These are phyloP conservation scores for Ilyonectria robusta DNA, from an alignment of 2,329 filamentous ascomycete species.

Conservation along the genomic window DNA sequence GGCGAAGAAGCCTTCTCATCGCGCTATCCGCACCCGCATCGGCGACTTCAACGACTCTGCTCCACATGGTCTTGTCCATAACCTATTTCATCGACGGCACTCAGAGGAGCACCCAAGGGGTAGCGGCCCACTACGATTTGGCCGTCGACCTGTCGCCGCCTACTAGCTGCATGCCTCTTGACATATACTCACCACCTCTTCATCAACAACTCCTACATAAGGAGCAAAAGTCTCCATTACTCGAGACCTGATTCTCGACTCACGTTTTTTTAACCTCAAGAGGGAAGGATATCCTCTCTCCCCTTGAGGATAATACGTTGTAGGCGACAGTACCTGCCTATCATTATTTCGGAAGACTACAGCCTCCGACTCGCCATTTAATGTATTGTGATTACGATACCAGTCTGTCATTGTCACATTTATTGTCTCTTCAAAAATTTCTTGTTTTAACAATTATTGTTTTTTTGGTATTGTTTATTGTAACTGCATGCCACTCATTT, in stretches of 20 bases:
- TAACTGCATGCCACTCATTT: background rate
- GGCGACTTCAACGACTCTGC: slow-evolving; percentile 41
- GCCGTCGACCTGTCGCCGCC: slow-evolving; percentile 52
- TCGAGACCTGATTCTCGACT: slow-evolving; percentile 2
- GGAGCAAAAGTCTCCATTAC: slow-evolving; percentile 4
- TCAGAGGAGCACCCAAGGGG: slow-evolving; percentile 53
- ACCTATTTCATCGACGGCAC: slow-evolving; percentile 58
- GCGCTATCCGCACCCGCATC: slow-evolving; percentile 46
- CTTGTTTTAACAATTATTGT: slow-evolving; percentile 39
- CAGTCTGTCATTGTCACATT: slow-evolving; percentile 18
- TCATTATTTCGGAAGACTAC: slow-evolving; percentile 21
- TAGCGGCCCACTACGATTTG: slow-evolving; percentile 55
- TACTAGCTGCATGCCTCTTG: slow-evolving; percentile 48
- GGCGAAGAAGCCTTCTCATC: slow-evolving; percentile 57
- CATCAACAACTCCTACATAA: background rate
- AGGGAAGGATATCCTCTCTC: background rate
- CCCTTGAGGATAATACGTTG: slow-evolving; percentile 12
- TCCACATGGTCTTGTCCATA: slow-evolving; percentile 54
- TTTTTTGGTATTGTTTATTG: slow-evolving; percentile 18
- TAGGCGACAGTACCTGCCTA: slow-evolving; percentile 8
- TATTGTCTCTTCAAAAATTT: slow-evolving; percentile 23
- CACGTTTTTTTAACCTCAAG: slow-evolving; percentile 2
- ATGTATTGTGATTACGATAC: slow-evolving; percentile 27
- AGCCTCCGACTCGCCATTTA: slow-evolving; percentile 8
- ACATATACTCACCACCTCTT: background rate